phyloP scores from a whole-genome alignment of 805 yeast genomes.

The Sugiyamaella floridensis region DNA sequence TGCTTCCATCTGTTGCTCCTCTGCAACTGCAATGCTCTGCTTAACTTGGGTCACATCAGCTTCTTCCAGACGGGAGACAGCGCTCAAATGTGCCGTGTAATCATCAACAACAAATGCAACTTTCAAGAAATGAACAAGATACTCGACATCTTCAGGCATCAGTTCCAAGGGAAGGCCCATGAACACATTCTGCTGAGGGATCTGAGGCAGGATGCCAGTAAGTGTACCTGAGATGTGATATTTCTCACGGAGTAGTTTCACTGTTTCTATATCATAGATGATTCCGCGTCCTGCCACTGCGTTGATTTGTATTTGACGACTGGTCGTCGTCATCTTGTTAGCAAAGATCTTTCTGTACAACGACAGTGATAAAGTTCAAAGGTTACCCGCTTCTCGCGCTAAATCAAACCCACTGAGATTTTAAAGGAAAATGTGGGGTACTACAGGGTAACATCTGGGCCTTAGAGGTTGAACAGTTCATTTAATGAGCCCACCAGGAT shows the following conservation, averaged over 20 bases:
- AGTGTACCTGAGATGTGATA: conserved; percentile 70
- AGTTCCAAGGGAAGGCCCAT: conserved; percentile 76
- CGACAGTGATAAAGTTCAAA: too few species aligned
- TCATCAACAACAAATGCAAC: conserved; percentile 42
- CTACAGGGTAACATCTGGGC: background rate
- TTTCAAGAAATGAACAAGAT: conserved; percentile 44
- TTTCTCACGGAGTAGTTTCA: conserved; percentile 46
- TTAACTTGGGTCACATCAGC: conserved; percentile 15
- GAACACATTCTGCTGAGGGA: conserved; percentile 92
- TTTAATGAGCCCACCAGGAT: too few species aligned
- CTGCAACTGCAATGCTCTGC: conserved; percentile 13
- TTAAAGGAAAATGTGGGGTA: too few species aligned
- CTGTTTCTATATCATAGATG: conserved; percentile 51
- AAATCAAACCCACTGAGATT: too few species aligned
- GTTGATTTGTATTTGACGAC: conserved; percentile 28
- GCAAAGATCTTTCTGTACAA: too few species aligned
- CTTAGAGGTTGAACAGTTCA: background rate
- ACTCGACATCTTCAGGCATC: conserved; percentile 63
- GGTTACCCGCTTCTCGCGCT: too few species aligned
- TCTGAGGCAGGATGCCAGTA: conserved; percentile 74
- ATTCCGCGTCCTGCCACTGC: conserved; percentile 42
- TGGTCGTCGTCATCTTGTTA: background rate
- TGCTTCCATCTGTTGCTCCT: conserved; percentile 16
- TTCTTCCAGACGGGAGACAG: conserved; percentile 13
- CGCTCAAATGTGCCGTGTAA: conserved; percentile 24